Evolutionary conservation across 352 stramenopile species (phyloP), one percentile per base, ranked within the genome.

Genomic region (Globisporangium apiculatum): DNA sequence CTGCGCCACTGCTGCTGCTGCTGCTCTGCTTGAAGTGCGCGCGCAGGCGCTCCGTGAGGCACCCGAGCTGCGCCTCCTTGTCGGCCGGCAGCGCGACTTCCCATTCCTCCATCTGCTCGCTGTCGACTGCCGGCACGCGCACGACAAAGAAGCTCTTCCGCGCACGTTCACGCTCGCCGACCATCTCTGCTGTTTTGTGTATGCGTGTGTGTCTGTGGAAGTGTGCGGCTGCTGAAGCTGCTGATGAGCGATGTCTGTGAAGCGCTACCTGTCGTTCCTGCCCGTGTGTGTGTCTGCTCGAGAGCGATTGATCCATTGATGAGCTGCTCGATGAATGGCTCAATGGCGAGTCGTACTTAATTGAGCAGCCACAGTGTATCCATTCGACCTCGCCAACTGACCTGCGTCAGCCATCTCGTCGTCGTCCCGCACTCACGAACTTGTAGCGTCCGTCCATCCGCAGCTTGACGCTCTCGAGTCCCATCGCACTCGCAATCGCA

Each of bases 21-120:
- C 70, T 61, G 37, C 58, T 61, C 37, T 79, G 55, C 69, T 89
- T 91, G 68, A 92, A 94, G 60, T 94, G 84, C 57, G 57, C 61
- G 37, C 83, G 82, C 52, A 94, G 69, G 35, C 82, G 78, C 36
- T 94, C 82, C n/a, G 84, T 94, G 37, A 94, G 71, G 60, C 84
- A 94, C 31, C 76, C 76, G 31, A 92, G 71, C 65, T 94, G 82
- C 41, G 69, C 75, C 60, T 91, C 81, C 60, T 91, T 90, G 74
- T 92, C 82, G 11, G 71, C 53, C 0, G 84, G 82, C 15, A 94
- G 66, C 36, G 64, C 66, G n/a, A 94, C 59, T 0, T 59, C 35
- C 84, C 84, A 94, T 58, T 94, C 80, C 55, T 89, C 78, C n/a
- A 91, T 70, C 57, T 73, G 59, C 51, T 73, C 68, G 35, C 35